A percentile compares a stretch with the other conserved stretches of the same genome.
Evolutionary conservation across 2,329 filamentous ascomycete genomes (phyloP).

Genomic region (Rhynchosporium graminicola): DNA sequence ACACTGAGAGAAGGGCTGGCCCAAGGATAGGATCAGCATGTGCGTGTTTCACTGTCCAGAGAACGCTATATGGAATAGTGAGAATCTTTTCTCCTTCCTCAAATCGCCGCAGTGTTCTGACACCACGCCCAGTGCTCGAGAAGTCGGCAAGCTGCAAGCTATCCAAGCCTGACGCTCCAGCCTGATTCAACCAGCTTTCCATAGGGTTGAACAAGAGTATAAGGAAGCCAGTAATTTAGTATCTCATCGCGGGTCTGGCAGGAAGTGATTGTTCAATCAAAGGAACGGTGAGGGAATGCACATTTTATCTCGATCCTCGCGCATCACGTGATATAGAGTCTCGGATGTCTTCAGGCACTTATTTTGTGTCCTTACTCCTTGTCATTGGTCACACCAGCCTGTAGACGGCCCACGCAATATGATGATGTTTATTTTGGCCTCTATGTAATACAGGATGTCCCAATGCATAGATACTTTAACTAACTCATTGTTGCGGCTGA

Average conservation of each 20-base stretch:
- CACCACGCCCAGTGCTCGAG: slow-evolving; percentile 19
- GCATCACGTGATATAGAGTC: slow-evolving; percentile 2
- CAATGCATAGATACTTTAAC: too few species aligned
- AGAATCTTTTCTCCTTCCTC: slow-evolving; percentile 23
- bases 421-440: too few species aligned
- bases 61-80: slow-evolving; percentile 22
- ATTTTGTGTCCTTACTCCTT: slow-evolving; percentile 10
- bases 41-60: slow-evolving; percentile 23
- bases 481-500: too few species aligned
- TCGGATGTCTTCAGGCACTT: not conserved
- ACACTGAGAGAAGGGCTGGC: slow-evolving; percentile 20
- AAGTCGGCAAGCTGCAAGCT: slow-evolving; percentile 22
- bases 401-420: too few species aligned
- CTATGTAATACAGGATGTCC: too few species aligned
- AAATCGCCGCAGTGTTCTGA: slow-evolving; percentile 22
- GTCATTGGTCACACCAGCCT: too few species aligned
- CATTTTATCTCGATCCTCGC: slow-evolving; percentile 9
- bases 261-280: slow-evolving; percentile 13
- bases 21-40: slow-evolving; percentile 21
- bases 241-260: slow-evolving; percentile 15
- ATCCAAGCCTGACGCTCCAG: slow-evolving; percentile 22
- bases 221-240: slow-evolving; percentile 17
- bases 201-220: slow-evolving; percentile 17
- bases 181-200: slow-evolving; percentile 21
- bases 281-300: slow-evolving; percentile 7